phyloP scores from a whole-genome alignment of 148 eudicot species.

The Arbutus unedo region DNA sequence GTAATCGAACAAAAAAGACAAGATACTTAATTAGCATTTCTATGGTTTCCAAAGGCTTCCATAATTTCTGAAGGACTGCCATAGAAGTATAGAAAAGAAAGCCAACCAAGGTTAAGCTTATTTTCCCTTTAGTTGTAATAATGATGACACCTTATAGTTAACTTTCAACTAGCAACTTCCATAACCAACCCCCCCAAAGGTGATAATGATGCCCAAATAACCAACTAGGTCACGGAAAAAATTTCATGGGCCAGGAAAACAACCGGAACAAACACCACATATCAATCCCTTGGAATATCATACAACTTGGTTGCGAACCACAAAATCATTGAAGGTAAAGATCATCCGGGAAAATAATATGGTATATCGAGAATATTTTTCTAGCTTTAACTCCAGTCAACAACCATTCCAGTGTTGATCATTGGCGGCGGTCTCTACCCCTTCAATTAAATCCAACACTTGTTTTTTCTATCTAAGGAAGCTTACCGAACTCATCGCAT shows the following conservation, averaged over 20 bases:
- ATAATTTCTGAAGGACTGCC: not conserved
- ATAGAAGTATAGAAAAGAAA: not conserved
- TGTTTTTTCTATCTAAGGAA: not conserved
- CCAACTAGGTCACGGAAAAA: not conserved
- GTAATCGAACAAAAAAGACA: not conserved
- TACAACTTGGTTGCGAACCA: not conserved
- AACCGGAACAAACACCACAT: not conserved
- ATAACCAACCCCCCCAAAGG: not conserved
- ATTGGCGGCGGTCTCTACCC: not conserved
- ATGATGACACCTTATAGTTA: not conserved
- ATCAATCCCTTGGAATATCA: not conserved
- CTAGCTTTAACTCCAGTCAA: not conserved
- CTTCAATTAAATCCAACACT: not conserved
- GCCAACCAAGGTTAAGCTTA: not conserved
- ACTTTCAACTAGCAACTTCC: not conserved
- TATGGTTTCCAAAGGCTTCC: not conserved
- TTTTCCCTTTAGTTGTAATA: not conserved
- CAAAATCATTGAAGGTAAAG: not conserved
- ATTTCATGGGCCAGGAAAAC: not conserved
- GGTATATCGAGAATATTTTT: not conserved
- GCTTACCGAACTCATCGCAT: not conserved
- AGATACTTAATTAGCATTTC: not conserved
- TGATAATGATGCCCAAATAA: conserved; percentile 5
- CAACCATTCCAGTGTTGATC: not conserved
- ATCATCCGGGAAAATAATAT: not conserved